phyloP scores from a whole-genome alignment of 371 early-diverging fungal species.

The Blastocladiella emersonii region DNA sequence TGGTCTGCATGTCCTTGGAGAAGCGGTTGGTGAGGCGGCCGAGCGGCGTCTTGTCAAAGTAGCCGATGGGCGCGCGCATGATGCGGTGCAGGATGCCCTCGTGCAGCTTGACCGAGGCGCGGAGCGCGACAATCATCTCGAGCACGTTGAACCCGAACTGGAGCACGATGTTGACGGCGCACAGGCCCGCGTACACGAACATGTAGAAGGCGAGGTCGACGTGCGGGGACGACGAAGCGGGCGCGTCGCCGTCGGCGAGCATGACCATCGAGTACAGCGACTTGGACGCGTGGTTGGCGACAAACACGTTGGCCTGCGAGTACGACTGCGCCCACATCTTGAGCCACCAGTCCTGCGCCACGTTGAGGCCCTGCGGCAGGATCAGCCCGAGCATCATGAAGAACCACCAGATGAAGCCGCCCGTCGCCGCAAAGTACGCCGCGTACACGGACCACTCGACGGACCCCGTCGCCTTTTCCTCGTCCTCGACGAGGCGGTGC shows the following conservation, averaged over 20 bases:
- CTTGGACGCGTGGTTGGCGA: slow-evolving; percentile 2
- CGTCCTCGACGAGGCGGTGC: slow-evolving; percentile 45
- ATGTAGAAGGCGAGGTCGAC: slow-evolving; percentile 26
- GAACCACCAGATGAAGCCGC: slow-evolving; percentile 43
- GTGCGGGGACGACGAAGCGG: neutral
- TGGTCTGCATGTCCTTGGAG: slow-evolving; percentile 27
- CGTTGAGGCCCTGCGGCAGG: slow-evolving; percentile 25
- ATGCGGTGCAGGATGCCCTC: neutral
- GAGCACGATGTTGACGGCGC: slow-evolving; percentile 19
- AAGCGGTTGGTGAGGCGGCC: slow-evolving; percentile 37
- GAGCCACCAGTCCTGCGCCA: slow-evolving; percentile 27
- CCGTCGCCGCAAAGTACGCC: slow-evolving; percentile 48
- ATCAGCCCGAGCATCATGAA: slow-evolving; percentile 31
- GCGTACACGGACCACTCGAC: slow-evolving; percentile 43
- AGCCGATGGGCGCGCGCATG: neutral
- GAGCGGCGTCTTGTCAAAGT: slow-evolving; percentile 20
- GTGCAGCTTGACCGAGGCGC: neutral
- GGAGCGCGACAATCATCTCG: neutral
- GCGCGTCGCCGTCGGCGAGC: slow-evolving; percentile 8
- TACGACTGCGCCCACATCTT: neutral
- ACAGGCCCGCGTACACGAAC: slow-evolving; percentile 29
- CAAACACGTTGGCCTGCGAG: neutral
- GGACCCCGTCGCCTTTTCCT: slow-evolving; percentile 46
- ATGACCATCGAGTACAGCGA: slow-evolving; percentile 1
- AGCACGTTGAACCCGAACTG: neutral